Percentiles rank a stretch among this genome's conserved stretches.
Evolutionary conservation across 768 basidiomycete species (phyloP).

Genomic region (Bullera alba): DNA sequence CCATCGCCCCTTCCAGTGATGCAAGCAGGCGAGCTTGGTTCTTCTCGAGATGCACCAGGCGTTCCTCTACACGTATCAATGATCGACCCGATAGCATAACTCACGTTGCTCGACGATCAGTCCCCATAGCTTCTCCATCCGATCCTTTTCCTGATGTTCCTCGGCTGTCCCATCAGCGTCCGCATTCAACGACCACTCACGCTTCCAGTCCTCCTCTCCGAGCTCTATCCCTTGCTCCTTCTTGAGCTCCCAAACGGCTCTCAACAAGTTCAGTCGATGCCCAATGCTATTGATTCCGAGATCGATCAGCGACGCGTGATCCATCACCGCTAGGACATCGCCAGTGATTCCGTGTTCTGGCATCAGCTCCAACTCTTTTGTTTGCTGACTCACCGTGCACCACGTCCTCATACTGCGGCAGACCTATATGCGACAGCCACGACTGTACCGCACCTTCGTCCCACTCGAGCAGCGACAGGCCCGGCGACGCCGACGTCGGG

Average conservation of each 20-base stretch:
- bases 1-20: conserved; percentile 24
- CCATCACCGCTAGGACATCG: conserved; percentile 75
- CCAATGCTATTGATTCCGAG: conserved; percentile 85
- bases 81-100: neutral
- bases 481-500: conserved; percentile 21
- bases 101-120: conserved; percentile 39
- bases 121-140: conserved; percentile 28
- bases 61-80: conserved; percentile 27
- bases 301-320: conserved; percentile 74
- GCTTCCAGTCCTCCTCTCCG: conserved; percentile 40
- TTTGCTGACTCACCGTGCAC: conserved; percentile 58
- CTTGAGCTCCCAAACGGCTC: conserved; percentile 85
- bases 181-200: conserved; percentile 15
- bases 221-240: conserved; percentile 61
- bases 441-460: conserved; percentile 56
- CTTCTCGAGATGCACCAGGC: conserved; percentile 37
- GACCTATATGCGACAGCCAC: conserved; percentile 72
- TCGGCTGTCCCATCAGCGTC: conserved; percentile 2
- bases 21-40: conserved; percentile 27
- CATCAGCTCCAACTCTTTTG: conserved; percentile 7
- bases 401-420: conserved; percentile 74
- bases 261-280: conserved; percentile 83
- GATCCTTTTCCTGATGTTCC: conserved; percentile 4
- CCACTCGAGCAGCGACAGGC: conserved; percentile 43
- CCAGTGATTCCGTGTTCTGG: conserved; percentile 88